Percentiles rank a stretch among this genome's conserved stretches.
These are phyloP conservation scores for Aspergillus sp. DNA, from an alignment of 2,329 filamentous ascomycete genomes.

Conservation along the genomic window DNA sequence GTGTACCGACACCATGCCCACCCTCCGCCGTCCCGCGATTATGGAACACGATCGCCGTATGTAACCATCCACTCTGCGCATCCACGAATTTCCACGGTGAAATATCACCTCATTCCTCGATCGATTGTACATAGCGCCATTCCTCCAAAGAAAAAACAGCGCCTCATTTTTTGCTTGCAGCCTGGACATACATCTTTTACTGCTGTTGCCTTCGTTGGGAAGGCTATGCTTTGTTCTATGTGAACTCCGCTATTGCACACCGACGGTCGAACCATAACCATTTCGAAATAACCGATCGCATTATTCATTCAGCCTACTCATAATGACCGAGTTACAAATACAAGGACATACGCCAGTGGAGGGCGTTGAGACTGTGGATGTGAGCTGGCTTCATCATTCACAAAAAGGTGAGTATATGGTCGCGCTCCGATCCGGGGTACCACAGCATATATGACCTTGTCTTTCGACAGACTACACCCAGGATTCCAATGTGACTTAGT, in stretches of 20 bases:
- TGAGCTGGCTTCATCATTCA: constrained; percentile 83
- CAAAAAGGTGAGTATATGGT: constrained; percentile 62
- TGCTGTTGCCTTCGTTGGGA: background rate
- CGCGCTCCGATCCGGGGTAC: background rate
- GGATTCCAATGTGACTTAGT: background rate
- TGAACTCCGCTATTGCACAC: background rate
- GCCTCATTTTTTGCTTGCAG: no score
- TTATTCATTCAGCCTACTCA: background rate
- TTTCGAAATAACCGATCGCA: background rate
- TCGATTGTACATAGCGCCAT: background rate
- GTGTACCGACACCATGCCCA: constrained; percentile 9
- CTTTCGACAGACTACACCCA: constrained; percentile 3
- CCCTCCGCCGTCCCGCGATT: constrained; percentile 11
- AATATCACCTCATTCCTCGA: background rate
- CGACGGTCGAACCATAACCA: background rate
- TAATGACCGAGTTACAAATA: background rate
- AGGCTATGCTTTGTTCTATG: background rate
- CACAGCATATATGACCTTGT: background rate
- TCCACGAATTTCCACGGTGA: background rate
- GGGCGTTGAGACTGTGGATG: constrained; percentile 73
- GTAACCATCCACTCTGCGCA: constrained; percentile 3
- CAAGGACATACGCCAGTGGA: constrained; percentile 53
- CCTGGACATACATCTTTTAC: background rate
- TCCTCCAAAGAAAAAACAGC: background rate
- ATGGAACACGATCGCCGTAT: constrained; percentile 10